Evolutionary conservation across 1,284 basidiomycete genomes (phyloP), one percentile per base, ranked within the genome.

Genomic region (Papiliotrema laurentii): DNA sequence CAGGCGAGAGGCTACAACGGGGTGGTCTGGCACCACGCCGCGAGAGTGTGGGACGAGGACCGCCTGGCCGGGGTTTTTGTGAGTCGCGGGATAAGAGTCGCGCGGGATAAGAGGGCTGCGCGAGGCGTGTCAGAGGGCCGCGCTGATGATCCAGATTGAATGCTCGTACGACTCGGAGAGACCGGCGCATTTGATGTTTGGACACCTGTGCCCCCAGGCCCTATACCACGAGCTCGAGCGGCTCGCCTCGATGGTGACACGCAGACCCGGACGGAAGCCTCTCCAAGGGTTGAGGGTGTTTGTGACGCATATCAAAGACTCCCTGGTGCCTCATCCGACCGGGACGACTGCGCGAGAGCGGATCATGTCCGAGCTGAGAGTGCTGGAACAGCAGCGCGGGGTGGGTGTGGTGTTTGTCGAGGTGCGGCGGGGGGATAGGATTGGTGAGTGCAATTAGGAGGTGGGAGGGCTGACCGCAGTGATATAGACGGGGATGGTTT

Each of bases 281-380:
- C 56, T 74, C 2, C 40, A 49, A 4, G 71, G 68, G 0, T 51
- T 74, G 5, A 54, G 49, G 16, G 46, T 74, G 2, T 73, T 56
- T 51, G 58, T 74, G 24, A 73, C 63, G 6, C 72, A 74, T 49
- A 67, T 74, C 52, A 74, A 74, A 50, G 67, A 69, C 43, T 48
- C 57, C 9, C 53, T 74, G 5, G 46, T 63, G 0, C 72, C 70
- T 6, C 68, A 71, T 54, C 60, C 61, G 3, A 54, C 59, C 5
- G 68, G 71, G 3, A 55, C 58, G 34, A 54, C 59, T 6, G 56
- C 58, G 1, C 53, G 61, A n/a, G 59, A 71, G 24, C 56, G 64
- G 16, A 67, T 73, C 30, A 54, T 56, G 49, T 24, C 40, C 9
- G 64, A 73, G 40, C 45, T 73, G 40, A 33, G 48, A 3, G 61